Evolutionary conservation across 1,284 basidiomycete genomes (phyloP).

Genomic region (Apiotrichum veenhuisii): DNA sequence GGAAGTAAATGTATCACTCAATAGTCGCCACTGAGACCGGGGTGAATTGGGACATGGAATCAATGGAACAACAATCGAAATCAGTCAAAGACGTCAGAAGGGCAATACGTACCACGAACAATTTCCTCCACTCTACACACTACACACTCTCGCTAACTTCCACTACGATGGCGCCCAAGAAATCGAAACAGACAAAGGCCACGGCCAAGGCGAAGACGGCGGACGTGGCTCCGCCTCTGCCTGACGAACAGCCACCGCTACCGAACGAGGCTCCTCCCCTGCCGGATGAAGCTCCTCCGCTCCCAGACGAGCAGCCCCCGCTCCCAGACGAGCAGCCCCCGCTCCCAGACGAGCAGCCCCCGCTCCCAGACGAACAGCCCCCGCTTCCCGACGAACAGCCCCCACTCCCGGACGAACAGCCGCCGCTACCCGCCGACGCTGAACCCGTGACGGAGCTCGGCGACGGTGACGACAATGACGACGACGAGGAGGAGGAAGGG

Average conservation of each 20-base stretch:
- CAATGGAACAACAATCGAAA: too few relatives aligned
- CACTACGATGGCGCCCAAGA: not conserved
- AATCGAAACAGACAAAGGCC: too few relatives aligned
- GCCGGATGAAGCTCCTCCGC: conserved; percentile 13
- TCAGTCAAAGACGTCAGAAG: too few relatives aligned
- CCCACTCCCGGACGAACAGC: conserved; percentile 1
- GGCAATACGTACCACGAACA: too few relatives aligned
- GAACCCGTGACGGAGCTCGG: conserved; percentile 23
- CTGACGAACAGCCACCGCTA: conserved; percentile 3
- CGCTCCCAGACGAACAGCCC: conserved; percentile 15
- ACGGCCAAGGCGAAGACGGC: too few relatives aligned
- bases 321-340: conserved; percentile 7
- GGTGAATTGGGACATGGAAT: too few relatives aligned
- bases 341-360: conserved; percentile 6
- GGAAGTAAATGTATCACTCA: too few relatives aligned
- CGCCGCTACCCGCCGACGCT: not conserved
- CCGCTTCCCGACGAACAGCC: conserved; percentile 3
- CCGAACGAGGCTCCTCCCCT: conserved; percentile 12
- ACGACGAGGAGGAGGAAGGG: conserved; percentile 6
- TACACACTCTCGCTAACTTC: not conserved
- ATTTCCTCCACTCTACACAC: too few relatives aligned
- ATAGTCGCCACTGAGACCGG: too few relatives aligned
- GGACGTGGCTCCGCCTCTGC: not conserved
- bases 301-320: conserved; percentile 1
- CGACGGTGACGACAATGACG: conserved; percentile 11